Conservation (phyloP, 352 stramenopile genomes). For the Pythium brassicae region DNA sequence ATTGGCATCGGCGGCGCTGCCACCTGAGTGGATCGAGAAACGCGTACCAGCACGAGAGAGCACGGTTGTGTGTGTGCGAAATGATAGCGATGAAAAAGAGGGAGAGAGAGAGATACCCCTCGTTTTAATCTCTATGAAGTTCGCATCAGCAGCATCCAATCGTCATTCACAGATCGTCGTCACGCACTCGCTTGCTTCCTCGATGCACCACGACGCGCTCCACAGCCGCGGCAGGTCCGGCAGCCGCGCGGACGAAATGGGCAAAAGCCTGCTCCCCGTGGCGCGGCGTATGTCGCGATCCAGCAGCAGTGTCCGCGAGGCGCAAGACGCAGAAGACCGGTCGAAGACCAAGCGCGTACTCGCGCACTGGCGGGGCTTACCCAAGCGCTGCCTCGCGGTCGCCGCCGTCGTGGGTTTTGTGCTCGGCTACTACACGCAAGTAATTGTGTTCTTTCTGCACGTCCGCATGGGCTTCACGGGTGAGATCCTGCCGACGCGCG, state of each 20-base stretch:
- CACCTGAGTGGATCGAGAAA: too few species aligned
- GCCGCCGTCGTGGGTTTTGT: constrained; percentile 29
- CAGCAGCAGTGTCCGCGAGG: constrained; percentile 3
- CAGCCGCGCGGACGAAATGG: not conserved
- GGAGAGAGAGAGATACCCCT: not conserved
- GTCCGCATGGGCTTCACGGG: constrained; percentile 54
- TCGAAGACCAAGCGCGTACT: constrained; percentile 5
- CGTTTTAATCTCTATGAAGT: not conserved
- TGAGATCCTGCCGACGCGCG: constrained; percentile 39
- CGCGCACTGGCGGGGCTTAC: not conserved
- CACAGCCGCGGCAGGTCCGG: not conserved
- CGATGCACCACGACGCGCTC: not conserved
- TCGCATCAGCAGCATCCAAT: too few species aligned
- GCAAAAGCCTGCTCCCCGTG: constrained; percentile 11
- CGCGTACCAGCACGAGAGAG: too few species aligned
- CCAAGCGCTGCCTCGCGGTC: constrained; percentile 17
- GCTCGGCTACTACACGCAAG: constrained; percentile 63
- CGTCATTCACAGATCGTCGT: too few species aligned
- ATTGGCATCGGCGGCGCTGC: constrained; percentile 18
- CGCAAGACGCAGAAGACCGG: constrained; percentile 7
- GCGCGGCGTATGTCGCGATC: not conserved
- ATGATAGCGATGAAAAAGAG: not conserved
- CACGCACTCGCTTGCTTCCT: not conserved
- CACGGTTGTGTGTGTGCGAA: too few species aligned
- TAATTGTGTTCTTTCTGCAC: constrained; percentile 64